Conservation (phyloP, 75 land plant species). For the Cryptomeria japonica region DNA sequence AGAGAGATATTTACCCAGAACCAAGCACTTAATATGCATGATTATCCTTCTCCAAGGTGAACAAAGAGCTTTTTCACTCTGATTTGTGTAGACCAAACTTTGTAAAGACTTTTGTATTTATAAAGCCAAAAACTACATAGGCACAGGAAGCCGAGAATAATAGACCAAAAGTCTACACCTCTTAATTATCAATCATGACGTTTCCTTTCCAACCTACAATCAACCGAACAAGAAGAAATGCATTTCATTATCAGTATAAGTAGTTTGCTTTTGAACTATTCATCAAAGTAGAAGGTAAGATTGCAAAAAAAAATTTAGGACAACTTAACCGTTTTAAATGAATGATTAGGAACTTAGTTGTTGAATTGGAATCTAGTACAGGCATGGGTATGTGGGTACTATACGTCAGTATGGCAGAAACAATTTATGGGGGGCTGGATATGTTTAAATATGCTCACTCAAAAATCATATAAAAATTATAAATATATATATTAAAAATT, state of each 20-base stretch:
- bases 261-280: not conserved
- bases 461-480: no score
- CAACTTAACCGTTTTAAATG: not conserved
- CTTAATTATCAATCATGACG: not conserved
- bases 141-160: not conserved
- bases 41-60: not conserved
- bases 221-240: not conserved
- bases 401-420: no score
- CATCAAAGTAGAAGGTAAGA: not conserved
- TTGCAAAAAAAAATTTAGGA: not conserved
- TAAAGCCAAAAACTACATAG: not conserved
- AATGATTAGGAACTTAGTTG: not conserved
- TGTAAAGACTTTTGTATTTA: not conserved
- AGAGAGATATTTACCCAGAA: slow-evolving; percentile 37
- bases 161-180: not conserved
- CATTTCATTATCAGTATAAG: not conserved
- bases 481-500: no score
- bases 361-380: no score
- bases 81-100: not conserved
- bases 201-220: not conserved
- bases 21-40: slow-evolving; percentile 65
- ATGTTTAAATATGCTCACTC: no score
- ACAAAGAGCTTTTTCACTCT: not conserved
- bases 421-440: no score
- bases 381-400: no score